Evolutionary conservation across 306 rosid species (phyloP).

Genomic region (Ziziphus jujuba): DNA sequence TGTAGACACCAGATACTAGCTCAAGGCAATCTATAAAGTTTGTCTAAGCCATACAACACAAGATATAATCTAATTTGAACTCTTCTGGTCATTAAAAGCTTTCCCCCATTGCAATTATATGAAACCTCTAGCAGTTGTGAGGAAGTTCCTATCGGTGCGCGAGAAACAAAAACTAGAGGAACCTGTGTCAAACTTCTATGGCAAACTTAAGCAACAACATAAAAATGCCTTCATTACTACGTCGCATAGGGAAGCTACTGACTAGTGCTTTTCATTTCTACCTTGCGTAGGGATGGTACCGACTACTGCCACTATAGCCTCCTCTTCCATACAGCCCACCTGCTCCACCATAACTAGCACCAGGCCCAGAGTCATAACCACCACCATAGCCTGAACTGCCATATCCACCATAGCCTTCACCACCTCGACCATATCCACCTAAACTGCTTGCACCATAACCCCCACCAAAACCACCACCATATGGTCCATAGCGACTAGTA

Average conservation of each 20-base stretch:
- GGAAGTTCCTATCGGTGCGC: slow-evolving; percentile 37
- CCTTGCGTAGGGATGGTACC: slow-evolving; percentile 61
- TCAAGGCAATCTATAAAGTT: slow-evolving; percentile 20
- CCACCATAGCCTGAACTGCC: slow-evolving; percentile 55
- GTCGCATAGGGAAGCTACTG: slow-evolving; percentile 31
- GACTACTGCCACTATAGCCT: slow-evolving; percentile 69
- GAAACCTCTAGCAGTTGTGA: slow-evolving; percentile 37
- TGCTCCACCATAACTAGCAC: slow-evolving; percentile 58
- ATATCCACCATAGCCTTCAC: slow-evolving; percentile 56
- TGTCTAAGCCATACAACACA: slow-evolving; percentile 32
- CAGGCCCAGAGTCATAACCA: slow-evolving; percentile 55
- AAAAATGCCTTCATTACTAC: slow-evolving; percentile 43
- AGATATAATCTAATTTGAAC: slow-evolving; percentile 19
- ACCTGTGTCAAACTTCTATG: slow-evolving; percentile 41
- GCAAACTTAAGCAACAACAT: slow-evolving; percentile 46
- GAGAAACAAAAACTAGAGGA: slow-evolving; percentile 46
- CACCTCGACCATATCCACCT: slow-evolving; percentile 66
- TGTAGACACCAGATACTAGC: slow-evolving; percentile 25
- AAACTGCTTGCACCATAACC: slow-evolving; percentile 48
- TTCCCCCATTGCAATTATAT: slow-evolving; percentile 19
- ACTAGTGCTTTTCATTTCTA: slow-evolving; percentile 45
- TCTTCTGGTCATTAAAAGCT: slow-evolving; percentile 39
- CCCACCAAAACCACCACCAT: slow-evolving; percentile 56
- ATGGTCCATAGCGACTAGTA: slow-evolving; percentile 57
- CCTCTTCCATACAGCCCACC: slow-evolving; percentile 65